phyloP scores from a whole-genome alignment of 352 stramenopile species.

The Phytophthora capsici region DNA sequence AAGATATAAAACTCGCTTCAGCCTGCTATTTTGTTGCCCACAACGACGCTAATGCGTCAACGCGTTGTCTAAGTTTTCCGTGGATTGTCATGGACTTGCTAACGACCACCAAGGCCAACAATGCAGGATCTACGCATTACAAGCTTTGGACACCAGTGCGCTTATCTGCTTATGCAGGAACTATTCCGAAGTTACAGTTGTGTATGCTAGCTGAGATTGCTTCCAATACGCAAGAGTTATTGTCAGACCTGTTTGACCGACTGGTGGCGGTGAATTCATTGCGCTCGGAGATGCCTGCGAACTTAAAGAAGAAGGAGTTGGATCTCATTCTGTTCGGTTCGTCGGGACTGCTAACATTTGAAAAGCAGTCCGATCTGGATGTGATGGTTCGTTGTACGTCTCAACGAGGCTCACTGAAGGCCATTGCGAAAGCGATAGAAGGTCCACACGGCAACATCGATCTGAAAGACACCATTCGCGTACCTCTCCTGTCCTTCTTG shows the following conservation, averaged over 20 bases:
- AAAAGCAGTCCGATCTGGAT: conserved; percentile 80
- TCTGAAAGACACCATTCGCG: conserved; percentile 54
- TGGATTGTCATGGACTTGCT: conserved; percentile 76
- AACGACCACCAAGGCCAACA: conserved; percentile 45
- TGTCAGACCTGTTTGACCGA: conserved; percentile 72
- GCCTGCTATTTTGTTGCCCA: conserved; percentile 80
- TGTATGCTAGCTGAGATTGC: conserved; percentile 65
- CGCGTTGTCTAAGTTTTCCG: conserved; percentile 65
- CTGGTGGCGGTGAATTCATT: conserved; percentile 60
- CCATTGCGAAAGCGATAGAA: conserved; percentile 42
- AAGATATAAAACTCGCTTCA: conserved; percentile 53
- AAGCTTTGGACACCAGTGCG: conserved; percentile 38
- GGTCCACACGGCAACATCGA: conserved; percentile 43
- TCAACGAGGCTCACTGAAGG: conserved; percentile 32
- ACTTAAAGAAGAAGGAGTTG: conserved; percentile 50
- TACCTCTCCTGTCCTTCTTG: conserved; percentile 72
- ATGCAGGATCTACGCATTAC: conserved; percentile 15
- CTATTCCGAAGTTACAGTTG: conserved; percentile 64
- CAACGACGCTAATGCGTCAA: conserved; percentile 43
- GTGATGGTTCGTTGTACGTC: conserved; percentile 49
- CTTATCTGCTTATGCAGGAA: conserved; percentile 32
- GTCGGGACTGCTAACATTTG: conserved; percentile 75
- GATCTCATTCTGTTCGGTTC: conserved; percentile 74
- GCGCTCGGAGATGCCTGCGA: conserved; percentile 39
- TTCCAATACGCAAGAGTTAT: conserved; percentile 50